phyloP scores from a whole-genome alignment of 805 yeast species.

The Candida multigemmis region DNA sequence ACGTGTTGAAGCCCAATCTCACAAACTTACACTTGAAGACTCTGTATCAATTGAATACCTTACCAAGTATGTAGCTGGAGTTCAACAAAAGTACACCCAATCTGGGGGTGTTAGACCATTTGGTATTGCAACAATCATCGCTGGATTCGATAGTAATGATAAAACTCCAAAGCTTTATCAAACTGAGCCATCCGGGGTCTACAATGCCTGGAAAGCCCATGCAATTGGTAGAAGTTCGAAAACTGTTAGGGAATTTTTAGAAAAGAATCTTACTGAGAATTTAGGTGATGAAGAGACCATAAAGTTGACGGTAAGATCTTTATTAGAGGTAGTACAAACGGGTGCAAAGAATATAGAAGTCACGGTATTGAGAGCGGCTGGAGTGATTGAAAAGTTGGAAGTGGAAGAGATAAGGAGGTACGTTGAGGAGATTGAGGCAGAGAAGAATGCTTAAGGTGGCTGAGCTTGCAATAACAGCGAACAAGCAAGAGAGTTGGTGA shows the following conservation, averaged over 20 bases:
- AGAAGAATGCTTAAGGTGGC: constrained; percentile 78
- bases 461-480: constrained; percentile 61
- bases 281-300: constrained; percentile 62
- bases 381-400: constrained; percentile 47
- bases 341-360: constrained; percentile 96
- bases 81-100: constrained; percentile 94
- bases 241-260: constrained; percentile 92
- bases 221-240: constrained; percentile 93
- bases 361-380: constrained; percentile 71
- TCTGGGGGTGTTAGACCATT: constrained; percentile 98
- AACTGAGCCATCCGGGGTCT: constrained; percentile 97
- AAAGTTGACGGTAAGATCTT: constrained; percentile 72
- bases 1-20: constrained; percentile 93
- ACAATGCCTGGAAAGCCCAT: constrained; percentile 96
- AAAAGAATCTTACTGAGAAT: constrained; percentile 69
- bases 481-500: constrained; percentile 13
- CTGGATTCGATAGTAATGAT: constrained; percentile 90
- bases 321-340: constrained; percentile 94
- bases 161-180: constrained; percentile 74
- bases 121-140: constrained; percentile 90
- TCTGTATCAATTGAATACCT: constrained; percentile 86
- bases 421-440: constrained; percentile 80
- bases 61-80: constrained; percentile 94
- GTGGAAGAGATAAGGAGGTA: constrained; percentile 65
- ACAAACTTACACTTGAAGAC: constrained; percentile 88